Conservation (phyloP, 441 rosid genomes). For the Adansonia madagascariensis region DNA sequence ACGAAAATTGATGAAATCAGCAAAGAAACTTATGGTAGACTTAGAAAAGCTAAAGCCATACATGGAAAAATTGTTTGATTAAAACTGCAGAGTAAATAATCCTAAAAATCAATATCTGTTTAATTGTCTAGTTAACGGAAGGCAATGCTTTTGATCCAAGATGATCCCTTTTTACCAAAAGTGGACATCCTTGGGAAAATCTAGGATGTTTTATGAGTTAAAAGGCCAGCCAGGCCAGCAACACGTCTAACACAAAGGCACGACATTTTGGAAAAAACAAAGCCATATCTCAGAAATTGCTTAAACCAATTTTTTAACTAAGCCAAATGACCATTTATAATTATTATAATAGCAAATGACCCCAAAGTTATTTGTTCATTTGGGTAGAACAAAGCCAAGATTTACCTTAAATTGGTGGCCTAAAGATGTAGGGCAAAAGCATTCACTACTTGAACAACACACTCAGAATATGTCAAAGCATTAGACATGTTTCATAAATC, state of each 20-base stretch:
- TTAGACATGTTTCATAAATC: slow-evolving; percentile 14
- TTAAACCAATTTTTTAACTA: neutral
- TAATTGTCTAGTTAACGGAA: slow-evolving; percentile 48
- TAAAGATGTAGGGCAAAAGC: neutral
- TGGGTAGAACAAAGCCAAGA: too few species aligned
- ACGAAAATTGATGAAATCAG: too few species aligned
- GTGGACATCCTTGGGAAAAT: neutral
- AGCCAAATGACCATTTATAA: too few species aligned
- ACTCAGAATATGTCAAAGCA: neutral
- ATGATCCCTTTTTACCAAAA: neutral
- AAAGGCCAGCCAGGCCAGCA: neutral
- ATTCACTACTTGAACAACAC: neutral
- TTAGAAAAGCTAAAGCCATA: slow-evolving; percentile 29
- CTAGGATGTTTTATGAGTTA: neutral
- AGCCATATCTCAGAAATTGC: neutral
- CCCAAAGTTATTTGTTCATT: too few species aligned
- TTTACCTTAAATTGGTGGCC: neutral
- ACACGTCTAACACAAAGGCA: neutral
- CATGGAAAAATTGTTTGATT: slow-evolving; percentile 76
- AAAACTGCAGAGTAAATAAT: slow-evolving; percentile 66
- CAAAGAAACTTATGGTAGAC: neutral
- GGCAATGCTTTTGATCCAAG: neutral
- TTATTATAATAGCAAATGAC: too few species aligned
- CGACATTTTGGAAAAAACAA: neutral
- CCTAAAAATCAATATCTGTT: slow-evolving; percentile 75